phyloP scores from a whole-genome alignment of 192 early-diverging fungal species.

The Coemansia sp. region DNA sequence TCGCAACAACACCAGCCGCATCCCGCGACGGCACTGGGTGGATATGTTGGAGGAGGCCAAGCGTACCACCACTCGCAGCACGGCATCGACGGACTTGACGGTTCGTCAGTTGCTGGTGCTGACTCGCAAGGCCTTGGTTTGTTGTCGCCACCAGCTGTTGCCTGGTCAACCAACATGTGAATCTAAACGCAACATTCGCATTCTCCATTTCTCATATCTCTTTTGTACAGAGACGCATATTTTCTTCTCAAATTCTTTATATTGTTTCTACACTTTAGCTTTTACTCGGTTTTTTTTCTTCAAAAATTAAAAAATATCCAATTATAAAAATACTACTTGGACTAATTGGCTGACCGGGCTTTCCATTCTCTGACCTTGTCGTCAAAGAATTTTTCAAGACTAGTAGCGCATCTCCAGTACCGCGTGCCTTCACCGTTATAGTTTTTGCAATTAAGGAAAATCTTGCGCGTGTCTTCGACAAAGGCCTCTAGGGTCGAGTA shows the following conservation, averaged over 20 bases:
- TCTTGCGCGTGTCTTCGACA: conserved; percentile 81
- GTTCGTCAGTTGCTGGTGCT: conserved; percentile 27
- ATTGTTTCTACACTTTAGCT: neutral
- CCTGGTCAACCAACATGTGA: conserved; percentile 57
- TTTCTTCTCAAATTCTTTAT: neutral
- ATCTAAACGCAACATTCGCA: neutral
- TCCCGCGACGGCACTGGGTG: conserved; percentile 28
- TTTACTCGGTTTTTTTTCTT: neutral
- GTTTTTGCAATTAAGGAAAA: conserved; percentile 89
- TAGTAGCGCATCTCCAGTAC: conserved; percentile 80
- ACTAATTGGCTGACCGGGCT: conserved; percentile 38
- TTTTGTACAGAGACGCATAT: conserved; percentile 43
- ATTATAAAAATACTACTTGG: neutral
- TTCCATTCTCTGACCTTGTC: conserved; percentile 75
- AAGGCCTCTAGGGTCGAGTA: conserved; percentile 88
- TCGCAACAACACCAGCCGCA: conserved; percentile 21
- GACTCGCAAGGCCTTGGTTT: conserved; percentile 53
- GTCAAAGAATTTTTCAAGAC: conserved; percentile 78
- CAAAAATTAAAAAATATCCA: neutral
- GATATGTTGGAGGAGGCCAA: conserved; percentile 42
- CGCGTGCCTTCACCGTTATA: conserved; percentile 90
- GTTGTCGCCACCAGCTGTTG: conserved; percentile 53
- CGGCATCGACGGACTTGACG: conserved; percentile 48
- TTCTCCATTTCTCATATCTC: conserved; percentile 8
- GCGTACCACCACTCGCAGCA: conserved; percentile 52